Conservation (phyloP, 2,329 filamentous ascomycete species). For the Penicillium freii region DNA sequence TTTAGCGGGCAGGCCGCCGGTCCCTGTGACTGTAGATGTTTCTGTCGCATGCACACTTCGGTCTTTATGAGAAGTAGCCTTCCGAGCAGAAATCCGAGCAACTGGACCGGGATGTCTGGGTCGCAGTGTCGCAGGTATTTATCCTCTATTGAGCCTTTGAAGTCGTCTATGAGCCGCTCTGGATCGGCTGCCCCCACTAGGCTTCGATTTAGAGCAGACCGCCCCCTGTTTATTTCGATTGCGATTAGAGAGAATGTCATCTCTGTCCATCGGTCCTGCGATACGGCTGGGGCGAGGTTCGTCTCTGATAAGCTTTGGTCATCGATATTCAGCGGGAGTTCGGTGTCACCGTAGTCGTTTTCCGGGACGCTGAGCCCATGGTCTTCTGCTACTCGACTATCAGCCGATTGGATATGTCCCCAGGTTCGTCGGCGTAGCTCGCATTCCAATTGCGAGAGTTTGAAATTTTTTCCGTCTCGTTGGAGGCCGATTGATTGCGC, state of each 20-base stretch:
- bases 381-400: slow-evolving; percentile 55
- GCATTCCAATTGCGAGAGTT: slow-evolving; percentile 51
- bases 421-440: slow-evolving; percentile 55
- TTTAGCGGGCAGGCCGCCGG: slow-evolving; percentile 10
- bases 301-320: slow-evolving; percentile 53
- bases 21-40: slow-evolving; percentile 16
- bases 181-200: background rate
- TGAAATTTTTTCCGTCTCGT: slow-evolving; percentile 52
- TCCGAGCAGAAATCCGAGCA: slow-evolving; percentile 31
- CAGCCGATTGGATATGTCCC: slow-evolving; percentile 51
- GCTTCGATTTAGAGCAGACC: slow-evolving; percentile 7
- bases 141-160: slow-evolving; percentile 49
- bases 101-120: slow-evolving; percentile 50
- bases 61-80: slow-evolving; percentile 36
- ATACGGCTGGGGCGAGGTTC: slow-evolving; percentile 49
- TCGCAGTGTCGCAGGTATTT: slow-evolving; percentile 53
- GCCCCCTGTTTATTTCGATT: slow-evolving; percentile 51
- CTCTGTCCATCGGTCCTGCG: slow-evolving; percentile 55
- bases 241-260: slow-evolving; percentile 58
- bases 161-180: slow-evolving; percentile 43
- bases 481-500: slow-evolving; percentile 52
- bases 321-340: slow-evolving; percentile 49
- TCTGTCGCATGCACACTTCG: slow-evolving; percentile 36
- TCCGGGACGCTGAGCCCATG: slow-evolving; percentile 56
- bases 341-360: slow-evolving; percentile 44